Conservation (phyloP, 306 rosid genomes). For the Sicyos edulis region DNA sequence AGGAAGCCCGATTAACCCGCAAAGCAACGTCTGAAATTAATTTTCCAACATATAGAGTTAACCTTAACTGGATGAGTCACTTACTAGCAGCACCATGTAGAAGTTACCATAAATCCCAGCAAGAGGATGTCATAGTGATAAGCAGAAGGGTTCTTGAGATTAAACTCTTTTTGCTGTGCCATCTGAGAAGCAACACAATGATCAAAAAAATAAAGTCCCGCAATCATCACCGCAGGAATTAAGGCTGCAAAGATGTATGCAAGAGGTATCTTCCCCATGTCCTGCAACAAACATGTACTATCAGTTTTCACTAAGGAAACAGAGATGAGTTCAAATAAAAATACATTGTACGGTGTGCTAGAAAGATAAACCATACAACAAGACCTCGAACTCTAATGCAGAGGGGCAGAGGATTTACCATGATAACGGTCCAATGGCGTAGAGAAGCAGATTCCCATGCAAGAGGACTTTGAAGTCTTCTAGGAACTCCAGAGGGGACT, state of each 20-base stretch:
- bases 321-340: not conserved
- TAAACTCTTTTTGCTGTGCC: slow-evolving; percentile 90
- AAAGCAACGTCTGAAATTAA: slow-evolving; percentile 60
- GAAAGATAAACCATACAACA: not conserved
- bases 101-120: slow-evolving; percentile 58
- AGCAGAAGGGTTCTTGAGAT: slow-evolving; percentile 76
- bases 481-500: slow-evolving; percentile 70
- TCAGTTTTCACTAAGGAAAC: slow-evolving; percentile 14
- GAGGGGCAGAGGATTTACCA: slow-evolving; percentile 34
- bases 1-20: slow-evolving; percentile 79
- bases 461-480: slow-evolving; percentile 66
- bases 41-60: slow-evolving; percentile 19
- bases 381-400: not conserved
- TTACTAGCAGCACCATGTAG: slow-evolving; percentile 14
- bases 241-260: slow-evolving; percentile 59
- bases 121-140: slow-evolving; percentile 73
- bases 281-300: slow-evolving; percentile 37
- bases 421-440: slow-evolving; percentile 72
- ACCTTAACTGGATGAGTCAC: not conserved
- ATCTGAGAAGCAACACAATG: slow-evolving; percentile 85
- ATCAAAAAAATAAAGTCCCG: slow-evolving; percentile 86
- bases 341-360: not conserved
- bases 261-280: slow-evolving; percentile 67
- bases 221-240: slow-evolving; percentile 73
- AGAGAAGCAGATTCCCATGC: slow-evolving; percentile 69